These are phyloP conservation scores for Myxozyma geophila DNA, from an alignment of 805 yeast species.

Conservation along the genomic window DNA sequence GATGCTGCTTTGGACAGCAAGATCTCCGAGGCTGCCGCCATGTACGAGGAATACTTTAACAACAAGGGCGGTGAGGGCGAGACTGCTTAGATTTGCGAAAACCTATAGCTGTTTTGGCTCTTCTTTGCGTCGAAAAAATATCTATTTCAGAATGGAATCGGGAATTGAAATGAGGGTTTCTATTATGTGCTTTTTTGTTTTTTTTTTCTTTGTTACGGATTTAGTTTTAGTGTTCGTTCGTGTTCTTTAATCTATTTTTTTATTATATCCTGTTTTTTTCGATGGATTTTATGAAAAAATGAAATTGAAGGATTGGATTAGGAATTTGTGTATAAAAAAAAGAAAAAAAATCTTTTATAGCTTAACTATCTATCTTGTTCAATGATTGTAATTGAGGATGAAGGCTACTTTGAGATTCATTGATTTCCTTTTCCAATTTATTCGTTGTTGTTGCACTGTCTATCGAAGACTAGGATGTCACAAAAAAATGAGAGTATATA, in stretches of 20 bases:
- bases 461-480: no score
- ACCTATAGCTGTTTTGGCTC: background rate
- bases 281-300: background rate
- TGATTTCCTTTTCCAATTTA: no score
- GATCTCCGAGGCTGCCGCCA: conserved; percentile 91
- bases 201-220: conserved; percentile 8
- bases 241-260: conserved; percentile 5
- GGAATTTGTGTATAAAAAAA: conserved; percentile 6
- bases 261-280: conserved; percentile 5
- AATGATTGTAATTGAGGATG: background rate
- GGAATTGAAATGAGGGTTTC: conserved; percentile 4
- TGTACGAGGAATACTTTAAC: conserved; percentile 82
- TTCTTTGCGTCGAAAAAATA: background rate
- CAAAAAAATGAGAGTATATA: no score
- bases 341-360: background rate
- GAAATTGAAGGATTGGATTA: background rate
- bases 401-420: no score
- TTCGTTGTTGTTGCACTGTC: no score
- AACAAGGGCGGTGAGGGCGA: conserved; percentile 28
- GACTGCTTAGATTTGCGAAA: conserved; percentile 1
- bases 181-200: conserved; percentile 1
- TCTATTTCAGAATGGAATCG: background rate
- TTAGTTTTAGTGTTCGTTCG: conserved; percentile 11
- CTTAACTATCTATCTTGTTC: background rate
- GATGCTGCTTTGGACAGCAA: conserved; percentile 87